phyloP scores from a whole-genome alignment of 768 basidiomycete species.

The Tylopilus vinaceipallidus region DNA sequence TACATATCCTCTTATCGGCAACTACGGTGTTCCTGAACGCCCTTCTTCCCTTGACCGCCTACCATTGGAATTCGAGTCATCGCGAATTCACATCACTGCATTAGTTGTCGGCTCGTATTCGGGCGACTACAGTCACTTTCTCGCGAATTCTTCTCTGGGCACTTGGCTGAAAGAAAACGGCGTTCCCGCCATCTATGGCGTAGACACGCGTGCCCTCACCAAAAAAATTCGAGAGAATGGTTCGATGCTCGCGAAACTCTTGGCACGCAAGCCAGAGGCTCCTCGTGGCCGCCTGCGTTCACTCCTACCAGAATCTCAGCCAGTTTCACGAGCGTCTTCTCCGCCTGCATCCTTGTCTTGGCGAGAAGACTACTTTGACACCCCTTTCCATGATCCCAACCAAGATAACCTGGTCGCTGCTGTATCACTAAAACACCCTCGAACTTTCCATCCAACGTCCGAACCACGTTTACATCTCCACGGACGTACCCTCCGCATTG shows the following conservation, averaged over 20 bases:
- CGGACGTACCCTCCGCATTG: slow-evolving; percentile 75
- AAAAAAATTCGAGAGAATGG: slow-evolving; percentile 96
- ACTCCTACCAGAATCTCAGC: slow-evolving; percentile 36
- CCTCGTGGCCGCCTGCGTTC: slow-evolving; percentile 38
- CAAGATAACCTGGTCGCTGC: slow-evolving; percentile 84
- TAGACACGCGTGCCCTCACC: slow-evolving; percentile 95
- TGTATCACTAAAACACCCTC: slow-evolving; percentile 73
- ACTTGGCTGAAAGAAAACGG: slow-evolving; percentile 94
- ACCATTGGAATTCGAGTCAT: slow-evolving; percentile 87
- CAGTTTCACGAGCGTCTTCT: slow-evolving; percentile 48
- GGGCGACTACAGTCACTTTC: slow-evolving; percentile 90
- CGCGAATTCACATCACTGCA: slow-evolving; percentile 89
- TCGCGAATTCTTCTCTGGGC: slow-evolving; percentile 83
- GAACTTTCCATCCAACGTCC: slow-evolving; percentile 61
- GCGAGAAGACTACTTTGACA: slow-evolving; percentile 79
- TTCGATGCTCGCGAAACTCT: slow-evolving; percentile 82
- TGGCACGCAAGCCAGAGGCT: slow-evolving; percentile 57
- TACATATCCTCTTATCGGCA: slow-evolving; percentile 95
- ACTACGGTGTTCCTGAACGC: slow-evolving; percentile 93
- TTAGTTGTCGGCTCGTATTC: slow-evolving; percentile 94
- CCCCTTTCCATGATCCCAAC: slow-evolving; percentile 89
- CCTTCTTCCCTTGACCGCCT: slow-evolving; percentile 47
- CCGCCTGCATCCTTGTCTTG: slow-evolving; percentile 59
- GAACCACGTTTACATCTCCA: slow-evolving; percentile 68
- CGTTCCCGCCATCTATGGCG: slow-evolving; percentile 91